A percentile compares a stretch with the other conserved stretches of the same genome.
Evolutionary conservation across 2,329 filamentous ascomycete genomes (phyloP).

Genomic region (Clathrospora elynae): DNA sequence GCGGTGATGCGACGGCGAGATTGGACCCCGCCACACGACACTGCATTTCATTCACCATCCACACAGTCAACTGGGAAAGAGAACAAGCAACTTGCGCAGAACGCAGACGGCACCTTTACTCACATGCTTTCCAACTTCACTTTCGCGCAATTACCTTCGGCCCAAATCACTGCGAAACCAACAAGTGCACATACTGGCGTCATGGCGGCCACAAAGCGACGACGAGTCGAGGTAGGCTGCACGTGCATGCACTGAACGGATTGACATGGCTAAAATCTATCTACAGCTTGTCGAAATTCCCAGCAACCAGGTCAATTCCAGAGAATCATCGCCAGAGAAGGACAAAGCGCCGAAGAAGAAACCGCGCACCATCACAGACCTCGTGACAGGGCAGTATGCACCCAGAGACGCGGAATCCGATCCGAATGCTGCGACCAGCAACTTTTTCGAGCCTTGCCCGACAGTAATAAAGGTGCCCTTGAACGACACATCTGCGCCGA

Average conservation of each 20-base stretch:
- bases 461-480: slow-evolving; percentile 31
- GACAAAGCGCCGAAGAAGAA: slow-evolving; percentile 48
- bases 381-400: slow-evolving; percentile 45
- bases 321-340: slow-evolving; percentile 38
- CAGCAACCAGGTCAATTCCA: slow-evolving; percentile 25
- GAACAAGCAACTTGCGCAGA: slow-evolving; percentile 19
- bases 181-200: slow-evolving; percentile 8
- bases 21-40: slow-evolving; percentile 47
- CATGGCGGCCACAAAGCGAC: slow-evolving; percentile 30
- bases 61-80: slow-evolving; percentile 33
- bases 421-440: slow-evolving; percentile 13
- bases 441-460: slow-evolving; percentile 33
- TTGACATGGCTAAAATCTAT: not conserved
- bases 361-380: slow-evolving; percentile 47
- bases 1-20: slow-evolving; percentile 39
- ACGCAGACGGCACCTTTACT: slow-evolving; percentile 26
- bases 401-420: slow-evolving; percentile 13
- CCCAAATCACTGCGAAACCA: slow-evolving; percentile 7
- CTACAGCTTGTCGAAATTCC: slow-evolving; percentile 36
- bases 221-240: slow-evolving; percentile 34
- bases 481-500: slow-evolving; percentile 26
- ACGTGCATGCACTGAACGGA: not conserved
- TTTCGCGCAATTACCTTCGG: slow-evolving; percentile 26
- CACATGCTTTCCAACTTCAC: slow-evolving; percentile 38
- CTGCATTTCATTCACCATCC: slow-evolving; percentile 15